A percentile compares a stretch with the other conserved stretches of the same genome.
Evolutionary conservation across 1,284 basidiomycete species (phyloP).

Genomic region (Sphaerobolus stellatus): DNA sequence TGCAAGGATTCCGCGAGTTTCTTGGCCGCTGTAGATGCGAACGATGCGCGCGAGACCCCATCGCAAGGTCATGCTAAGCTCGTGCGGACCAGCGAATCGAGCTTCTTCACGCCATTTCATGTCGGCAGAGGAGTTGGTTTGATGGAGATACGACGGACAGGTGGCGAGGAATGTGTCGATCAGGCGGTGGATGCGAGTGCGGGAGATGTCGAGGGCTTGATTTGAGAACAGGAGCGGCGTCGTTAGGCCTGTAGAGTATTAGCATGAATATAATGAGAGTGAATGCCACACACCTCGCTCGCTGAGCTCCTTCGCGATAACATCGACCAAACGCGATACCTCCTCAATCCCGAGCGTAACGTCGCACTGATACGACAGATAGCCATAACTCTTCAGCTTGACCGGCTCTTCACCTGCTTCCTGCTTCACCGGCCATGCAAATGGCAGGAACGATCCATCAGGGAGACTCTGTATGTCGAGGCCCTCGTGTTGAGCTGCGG

Average conservation of each 20-base stretch:
- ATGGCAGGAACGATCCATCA: constrained; percentile 62
- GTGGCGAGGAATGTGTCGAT: constrained; percentile 68
- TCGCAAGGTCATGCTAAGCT: constrained; percentile 81
- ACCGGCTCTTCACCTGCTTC: background rate
- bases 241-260: constrained; percentile 48
- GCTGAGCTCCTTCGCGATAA: constrained; percentile 69
- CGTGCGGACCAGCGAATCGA: constrained; percentile 76
- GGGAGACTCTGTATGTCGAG: constrained; percentile 40
- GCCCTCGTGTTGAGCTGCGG: constrained; percentile 5
- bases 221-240: constrained; percentile 89
- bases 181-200: constrained; percentile 67
- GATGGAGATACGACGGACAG: constrained; percentile 23
- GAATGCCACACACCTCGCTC: constrained; percentile 43
- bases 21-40: constrained; percentile 60
- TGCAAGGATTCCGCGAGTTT: constrained; percentile 69
- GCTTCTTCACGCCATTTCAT: constrained; percentile 74
- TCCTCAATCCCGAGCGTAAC: constrained; percentile 76
- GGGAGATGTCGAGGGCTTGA: constrained; percentile 79
- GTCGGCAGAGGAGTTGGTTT: constrained; percentile 53
- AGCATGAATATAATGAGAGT: background rate
- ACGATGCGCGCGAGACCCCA: constrained; percentile 81
- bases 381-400: constrained; percentile 59
- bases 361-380: constrained; percentile 68
- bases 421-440: constrained; percentile 37
- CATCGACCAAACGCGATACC: constrained; percentile 65